Conservation (phyloP, 2,329 filamentous ascomycete genomes). For the Epichloe uncinata region DNA sequence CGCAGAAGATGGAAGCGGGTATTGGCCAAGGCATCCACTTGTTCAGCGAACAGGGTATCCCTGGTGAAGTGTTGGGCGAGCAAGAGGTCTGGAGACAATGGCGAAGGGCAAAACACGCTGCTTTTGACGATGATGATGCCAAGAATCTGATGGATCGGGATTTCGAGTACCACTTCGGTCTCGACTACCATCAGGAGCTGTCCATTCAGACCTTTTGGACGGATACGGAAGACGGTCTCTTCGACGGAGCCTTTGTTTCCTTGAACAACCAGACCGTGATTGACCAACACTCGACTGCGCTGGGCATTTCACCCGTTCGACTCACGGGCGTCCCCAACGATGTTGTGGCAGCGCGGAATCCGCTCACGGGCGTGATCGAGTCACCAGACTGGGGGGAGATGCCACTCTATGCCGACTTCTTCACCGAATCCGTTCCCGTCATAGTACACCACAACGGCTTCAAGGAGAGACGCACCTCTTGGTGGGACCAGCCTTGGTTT, state of each 20-base stretch:
- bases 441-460: slow-evolving; percentile 14
- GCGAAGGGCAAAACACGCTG: slow-evolving; percentile 1
- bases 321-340: slow-evolving; percentile 11
- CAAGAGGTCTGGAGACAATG: slow-evolving; percentile 22
- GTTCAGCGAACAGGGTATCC: slow-evolving; percentile 12
- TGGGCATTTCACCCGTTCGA: slow-evolving; percentile 9
- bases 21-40: slow-evolving; percentile 4
- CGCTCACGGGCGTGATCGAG: slow-evolving; percentile 1
- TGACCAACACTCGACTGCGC: slow-evolving; percentile 7
- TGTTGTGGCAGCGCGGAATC: slow-evolving; percentile 6
- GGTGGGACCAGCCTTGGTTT: slow-evolving; percentile 16
- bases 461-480: slow-evolving; percentile 10
- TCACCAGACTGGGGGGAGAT: slow-evolving; percentile 10
- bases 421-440: slow-evolving; percentile 10
- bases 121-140: not conserved
- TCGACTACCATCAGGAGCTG: slow-evolving; percentile 15
- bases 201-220: slow-evolving; percentile 10
- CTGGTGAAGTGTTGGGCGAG: slow-evolving; percentile 13
- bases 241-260: slow-evolving; percentile 12
- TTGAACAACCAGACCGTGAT: slow-evolving; percentile 10
- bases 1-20: slow-evolving; percentile 7
- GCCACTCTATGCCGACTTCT: slow-evolving; percentile 10
- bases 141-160: slow-evolving; percentile 6
- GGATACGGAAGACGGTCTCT: slow-evolving; percentile 7
- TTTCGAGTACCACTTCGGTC: slow-evolving; percentile 14